Base-by-base conservation (phyloP, 73 alveolate genomes). In the Uronychia setigera region DNA sequence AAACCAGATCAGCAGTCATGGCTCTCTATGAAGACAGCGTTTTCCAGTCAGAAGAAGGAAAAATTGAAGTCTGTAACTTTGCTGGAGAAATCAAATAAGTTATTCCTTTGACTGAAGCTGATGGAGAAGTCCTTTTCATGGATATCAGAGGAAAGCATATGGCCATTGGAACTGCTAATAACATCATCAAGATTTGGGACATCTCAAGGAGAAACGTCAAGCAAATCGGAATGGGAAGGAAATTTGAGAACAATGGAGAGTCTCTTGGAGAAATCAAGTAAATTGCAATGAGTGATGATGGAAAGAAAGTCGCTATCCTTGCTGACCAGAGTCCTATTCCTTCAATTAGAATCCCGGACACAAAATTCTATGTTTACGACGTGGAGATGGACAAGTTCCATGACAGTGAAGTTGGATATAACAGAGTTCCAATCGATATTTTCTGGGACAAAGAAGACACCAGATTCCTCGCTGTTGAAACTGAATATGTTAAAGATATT, bases 241-340 rank as follows among this genome's bases (percentile, higher is more conserved):
- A 96, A 89, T 98, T 98, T 81, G 99, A 97, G 91, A 96, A 96
- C 82, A 93, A 93, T 28, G 99, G 99, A 0, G 94, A 91, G 79
- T 74, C 92, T 28, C 94, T 95, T 67, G 99, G 99, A 33, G 97
- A 88, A 80, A 93, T 98, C 9, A 94, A 96, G 85, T 95, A 92
- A 31, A 95, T 97, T 1, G 92, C 96, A 9, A 91, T 98, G 19
- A 98, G 97, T 87, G 79, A 95, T 33, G 98, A 94, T 92, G 99
- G 99, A 29, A 91, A 94, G 76, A 96, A 95, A 78, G 93, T 98
- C 9, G 96, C 95, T 26, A 93, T 98, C 74, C 67, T 97, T 76
- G 98, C 98, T 19, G 99, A 98, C 88, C 94, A 97, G 84, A 91
- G 95, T 87, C 96, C 96, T n/a, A 90, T 93, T 87, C 95, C 98